Evolutionary conservation across 352 stramenopile species (phyloP), one percentile per base, ranked within the genome.

Genomic region (Globisporangium megalacanthum): DNA sequence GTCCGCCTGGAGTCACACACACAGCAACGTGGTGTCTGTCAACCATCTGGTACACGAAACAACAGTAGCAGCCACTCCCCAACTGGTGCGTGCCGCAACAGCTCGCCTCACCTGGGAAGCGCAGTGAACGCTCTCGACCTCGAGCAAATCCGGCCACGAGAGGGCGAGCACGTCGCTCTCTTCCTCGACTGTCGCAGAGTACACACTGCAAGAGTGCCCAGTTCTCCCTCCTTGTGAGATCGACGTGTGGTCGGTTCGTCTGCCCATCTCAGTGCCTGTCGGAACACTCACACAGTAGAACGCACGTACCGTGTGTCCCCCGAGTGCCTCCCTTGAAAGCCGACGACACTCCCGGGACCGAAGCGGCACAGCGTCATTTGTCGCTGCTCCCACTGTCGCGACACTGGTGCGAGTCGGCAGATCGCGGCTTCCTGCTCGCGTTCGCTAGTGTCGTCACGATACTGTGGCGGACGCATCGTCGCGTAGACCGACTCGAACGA

Each of bases 31-130:
- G 25, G 25, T 29, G 25, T 29, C 25, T 29, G 25, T 29, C 25
- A 54, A 47, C 6, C 8, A 17, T 53, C 14, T 20, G 48, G 31
- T 39, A 15, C 4, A 25, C 2, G 9, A 53, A 8, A 41, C 25
- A 46, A n/a, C 19, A 8, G 41, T 14, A 51, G 46, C 22, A 2
- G 45, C 10, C 7, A n/a, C 9, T 52, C 33, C 35, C n/a, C n/a
- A n/a, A n/a, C n/a, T n/a, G n/a, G n/a, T n/a, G n/a, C n/a, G n/a
- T n/a, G n/a, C n/a, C n/a, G n/a, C n/a, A n/a, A n/a, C n/a, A n/a
- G n/a, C n/a, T n/a, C n/a, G n/a, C n/a, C n/a, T n/a, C 29, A 75
- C 72, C 68, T 77, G 62, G 4, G 55, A 61, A 59, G 52, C 42
- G 20, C 60, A 62, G 54, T 82, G 73, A 19, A 58, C 50, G 19